Conservation (phyloP, 306 rosid genomes). For the Cicer bijugum region DNA sequence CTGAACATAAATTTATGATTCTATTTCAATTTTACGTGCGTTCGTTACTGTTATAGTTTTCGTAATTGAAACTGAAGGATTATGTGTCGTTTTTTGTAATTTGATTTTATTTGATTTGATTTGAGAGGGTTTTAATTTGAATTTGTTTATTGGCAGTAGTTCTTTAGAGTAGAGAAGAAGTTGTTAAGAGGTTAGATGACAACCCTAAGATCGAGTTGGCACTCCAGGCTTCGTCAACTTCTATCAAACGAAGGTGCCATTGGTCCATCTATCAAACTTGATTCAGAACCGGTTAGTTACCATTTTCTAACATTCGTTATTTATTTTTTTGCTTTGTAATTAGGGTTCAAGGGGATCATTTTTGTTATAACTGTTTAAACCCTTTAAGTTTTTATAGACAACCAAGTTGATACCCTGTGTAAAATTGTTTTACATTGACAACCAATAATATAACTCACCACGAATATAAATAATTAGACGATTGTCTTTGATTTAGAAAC, state of each 20-base stretch:
- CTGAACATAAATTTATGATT: background rate
- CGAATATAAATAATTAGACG: too few species aligned
- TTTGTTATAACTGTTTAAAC: slow-evolving; percentile 16
- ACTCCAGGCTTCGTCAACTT: slow-evolving; percentile 86
- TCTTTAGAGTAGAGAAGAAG: slow-evolving; percentile 55
- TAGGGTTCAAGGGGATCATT: slow-evolving; percentile 38
- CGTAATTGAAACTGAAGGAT: slow-evolving; percentile 24
- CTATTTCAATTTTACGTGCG: slow-evolving; percentile 17
- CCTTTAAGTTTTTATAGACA: background rate
- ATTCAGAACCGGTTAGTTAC: slow-evolving; percentile 78
- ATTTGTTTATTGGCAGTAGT: slow-evolving; percentile 50
- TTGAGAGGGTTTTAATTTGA: background rate
- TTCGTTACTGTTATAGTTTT: slow-evolving; percentile 31
- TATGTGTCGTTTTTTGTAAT: slow-evolving; percentile 33
- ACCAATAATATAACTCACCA: too few species aligned
- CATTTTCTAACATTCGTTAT: background rate
- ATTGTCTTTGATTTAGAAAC: too few species aligned
- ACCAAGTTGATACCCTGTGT: too few species aligned
- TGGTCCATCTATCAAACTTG: slow-evolving; percentile 76
- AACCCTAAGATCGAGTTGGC: slow-evolving; percentile 80
- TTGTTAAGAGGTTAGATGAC: slow-evolving; percentile 67
- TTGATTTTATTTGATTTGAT: background rate
- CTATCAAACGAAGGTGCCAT: slow-evolving; percentile 75
- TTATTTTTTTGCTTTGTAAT: slow-evolving; percentile 11
- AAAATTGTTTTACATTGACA: too few species aligned